Evolutionary conservation across 2,329 filamentous ascomycete species (phyloP).

Genomic region (Periconia sp.): DNA sequence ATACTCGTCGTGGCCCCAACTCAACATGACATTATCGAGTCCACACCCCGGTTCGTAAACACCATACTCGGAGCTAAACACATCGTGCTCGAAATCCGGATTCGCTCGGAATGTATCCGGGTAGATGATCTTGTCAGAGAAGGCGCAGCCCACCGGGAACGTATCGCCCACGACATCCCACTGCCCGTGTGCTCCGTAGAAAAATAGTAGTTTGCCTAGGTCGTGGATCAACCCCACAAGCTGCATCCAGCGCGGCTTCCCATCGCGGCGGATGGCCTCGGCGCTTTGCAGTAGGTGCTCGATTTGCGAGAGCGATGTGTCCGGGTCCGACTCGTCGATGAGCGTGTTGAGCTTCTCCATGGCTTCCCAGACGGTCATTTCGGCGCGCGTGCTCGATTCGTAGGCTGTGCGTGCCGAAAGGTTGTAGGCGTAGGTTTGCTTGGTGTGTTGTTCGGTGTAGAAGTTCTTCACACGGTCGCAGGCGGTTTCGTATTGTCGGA

Average conservation of each 20-base stretch:
- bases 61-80: conserved; percentile 75
- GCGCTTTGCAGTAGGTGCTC: conserved; percentile 87
- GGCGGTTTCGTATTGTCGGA: conserved; percentile 81
- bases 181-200: conserved; percentile 81
- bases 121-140: conserved; percentile 78
- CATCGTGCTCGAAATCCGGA: conserved; percentile 69
- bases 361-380: conserved; percentile 87
- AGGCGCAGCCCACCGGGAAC: conserved; percentile 76
- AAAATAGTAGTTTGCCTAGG: conserved; percentile 77
- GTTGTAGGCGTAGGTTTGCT: conserved; percentile 83
- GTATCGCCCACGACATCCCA: conserved; percentile 93
- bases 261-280: conserved; percentile 84
- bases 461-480: conserved; percentile 85
- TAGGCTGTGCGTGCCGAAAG: conserved; percentile 74
- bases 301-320: conserved; percentile 84
- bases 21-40: conserved; percentile 84
- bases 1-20: conserved; percentile 89
- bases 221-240: conserved; percentile 77
- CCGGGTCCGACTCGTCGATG: conserved; percentile 88
- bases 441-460: conserved; percentile 71
- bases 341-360: conserved; percentile 91
- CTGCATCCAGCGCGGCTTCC: conserved; percentile 82
- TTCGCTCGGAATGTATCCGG: conserved; percentile 75
- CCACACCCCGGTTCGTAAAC: conserved; percentile 81
- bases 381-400: conserved; percentile 65